Conservation (phyloP, 495 filamentous ascomycete species). For the Cercophora scortea region DNA sequence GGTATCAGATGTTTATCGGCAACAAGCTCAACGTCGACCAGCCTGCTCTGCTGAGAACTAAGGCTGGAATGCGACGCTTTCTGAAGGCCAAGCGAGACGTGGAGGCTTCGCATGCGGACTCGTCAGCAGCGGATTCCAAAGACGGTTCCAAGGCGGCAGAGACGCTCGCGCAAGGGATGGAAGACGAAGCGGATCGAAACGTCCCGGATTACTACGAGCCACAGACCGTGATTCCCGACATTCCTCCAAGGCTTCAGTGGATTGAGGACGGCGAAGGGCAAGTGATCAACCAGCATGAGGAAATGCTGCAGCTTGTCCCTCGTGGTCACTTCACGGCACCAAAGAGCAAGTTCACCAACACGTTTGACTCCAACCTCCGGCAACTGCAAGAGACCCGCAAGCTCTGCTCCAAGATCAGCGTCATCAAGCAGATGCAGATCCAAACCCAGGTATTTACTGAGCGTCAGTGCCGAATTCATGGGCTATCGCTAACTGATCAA, state of each 20-base stretch:
- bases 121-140: constrained; percentile 30
- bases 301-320: constrained; percentile 67
- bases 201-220: constrained; percentile 93
- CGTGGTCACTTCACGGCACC: constrained; percentile 71
- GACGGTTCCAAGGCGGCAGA: constrained; percentile 45
- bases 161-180: constrained; percentile 85
- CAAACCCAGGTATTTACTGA: constrained; percentile 72
- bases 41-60: constrained; percentile 73
- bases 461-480: too few species aligned
- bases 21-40: constrained; percentile 81
- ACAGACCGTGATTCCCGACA: constrained; percentile 76
- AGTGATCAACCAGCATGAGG: constrained; percentile 75
- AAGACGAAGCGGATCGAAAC: constrained; percentile 68
- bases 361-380: constrained; percentile 81
- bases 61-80: constrained; percentile 62
- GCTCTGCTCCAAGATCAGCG: constrained; percentile 87
- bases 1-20: constrained; percentile 76
- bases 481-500: constrained; percentile 22
- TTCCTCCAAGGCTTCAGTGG: constrained; percentile 71
- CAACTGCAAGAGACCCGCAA: constrained; percentile 98
- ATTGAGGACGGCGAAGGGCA: constrained; percentile 78
- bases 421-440: constrained; percentile 99
- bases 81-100: constrained; percentile 61
- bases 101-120: constrained; percentile 36
- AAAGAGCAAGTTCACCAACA: constrained; percentile 64